phyloP scores from a whole-genome alignment of 768 basidiomycete species.

The Saitozyma podzolica region DNA sequence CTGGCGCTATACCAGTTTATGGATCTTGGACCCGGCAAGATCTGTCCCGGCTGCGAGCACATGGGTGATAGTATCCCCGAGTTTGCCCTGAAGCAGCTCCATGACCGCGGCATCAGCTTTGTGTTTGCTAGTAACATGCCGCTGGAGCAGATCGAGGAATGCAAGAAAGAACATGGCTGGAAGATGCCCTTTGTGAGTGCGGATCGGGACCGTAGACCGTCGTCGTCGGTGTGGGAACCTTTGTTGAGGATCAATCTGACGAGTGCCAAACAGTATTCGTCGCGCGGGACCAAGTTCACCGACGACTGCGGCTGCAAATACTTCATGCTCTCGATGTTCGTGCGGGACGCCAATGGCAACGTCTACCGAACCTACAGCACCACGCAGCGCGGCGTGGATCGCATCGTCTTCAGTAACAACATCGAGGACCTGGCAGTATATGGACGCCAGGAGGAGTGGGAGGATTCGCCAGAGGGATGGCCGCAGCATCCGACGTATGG shows the following conservation, averaged over 20 bases:
- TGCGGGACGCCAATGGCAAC: neutral
- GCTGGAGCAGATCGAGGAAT: neutral
- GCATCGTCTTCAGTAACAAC: neutral
- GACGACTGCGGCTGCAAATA: too few relatives aligned
- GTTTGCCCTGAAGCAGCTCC: neutral
- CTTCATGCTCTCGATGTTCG: neutral
- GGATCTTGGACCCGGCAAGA: neutral
- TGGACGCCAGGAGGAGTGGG: conserved; percentile 1
- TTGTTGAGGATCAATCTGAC: too few relatives aligned
- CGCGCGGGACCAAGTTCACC: too few relatives aligned
- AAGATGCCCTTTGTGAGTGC: too few relatives aligned
- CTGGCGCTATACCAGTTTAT: neutral
- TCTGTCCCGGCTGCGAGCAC: conserved; percentile 1
- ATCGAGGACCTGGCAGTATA: neutral
- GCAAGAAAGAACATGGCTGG: too few relatives aligned
- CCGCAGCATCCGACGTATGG: neutral
- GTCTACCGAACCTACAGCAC: conserved; percentile 1
- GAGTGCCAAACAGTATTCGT: too few relatives aligned
- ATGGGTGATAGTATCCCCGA: neutral
- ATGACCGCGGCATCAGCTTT: neutral
- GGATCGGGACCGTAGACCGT: too few relatives aligned
- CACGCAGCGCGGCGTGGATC: conserved; percentile 2
- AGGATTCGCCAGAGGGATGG: conserved; percentile 1
- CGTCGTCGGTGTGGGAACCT: too few relatives aligned
- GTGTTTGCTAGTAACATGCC: neutral